Base-by-base conservation (phyloP, 2,329 filamentous ascomycete species). In the Dichotomopilus funicola region DNA sequence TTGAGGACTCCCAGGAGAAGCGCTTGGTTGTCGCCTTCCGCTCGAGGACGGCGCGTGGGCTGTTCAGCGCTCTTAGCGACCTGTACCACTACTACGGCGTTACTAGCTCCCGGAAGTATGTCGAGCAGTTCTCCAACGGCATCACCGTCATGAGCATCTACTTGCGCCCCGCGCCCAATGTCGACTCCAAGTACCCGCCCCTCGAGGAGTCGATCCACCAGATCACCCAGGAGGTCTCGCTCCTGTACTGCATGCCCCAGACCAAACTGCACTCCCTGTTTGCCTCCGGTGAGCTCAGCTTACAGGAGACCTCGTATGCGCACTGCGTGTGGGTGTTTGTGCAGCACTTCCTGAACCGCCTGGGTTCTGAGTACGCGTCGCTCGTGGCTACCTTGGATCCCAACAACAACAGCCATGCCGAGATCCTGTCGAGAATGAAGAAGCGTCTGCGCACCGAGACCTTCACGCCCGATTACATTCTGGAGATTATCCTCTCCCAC, bases 51-150 rank as follows among this genome's bases (percentile, higher is more conserved):
- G 94, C 94, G 35, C 81, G 90, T 64, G 94, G 94, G 61, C 78
- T 99, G 66, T 99, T 99, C 80, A 96, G 91, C 64, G 91, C 94
- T 34, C 76, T 99, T 65, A 95, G 89, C 62, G 91, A 97, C 71
- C 78, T 99, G 40, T 99, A 99, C 77, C 94, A 99, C 75, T 97
- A 96, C 81, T 99, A 99, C 68, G 92, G 94, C 44, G 82, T 97
- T 59, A 99, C 94, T 2, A 95, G 89, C 67, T 94, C 94, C 34
- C 83, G 94, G 65, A 99, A 99, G 76, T 99, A 99, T 68, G 88
- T 99, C 48, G 89, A 99, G 75, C 94, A 97, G 74, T 99, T 99
- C 78, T 94, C 91, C 67, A 99, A 99, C 72, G 94, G 94, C 59
- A 95, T 96, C 70, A 95, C 90, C 11, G 88, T 97, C 72, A 95